These are phyloP conservation scores for Starmera caribaea DNA, from an alignment of 805 yeast species.

Conservation along the genomic window DNA sequence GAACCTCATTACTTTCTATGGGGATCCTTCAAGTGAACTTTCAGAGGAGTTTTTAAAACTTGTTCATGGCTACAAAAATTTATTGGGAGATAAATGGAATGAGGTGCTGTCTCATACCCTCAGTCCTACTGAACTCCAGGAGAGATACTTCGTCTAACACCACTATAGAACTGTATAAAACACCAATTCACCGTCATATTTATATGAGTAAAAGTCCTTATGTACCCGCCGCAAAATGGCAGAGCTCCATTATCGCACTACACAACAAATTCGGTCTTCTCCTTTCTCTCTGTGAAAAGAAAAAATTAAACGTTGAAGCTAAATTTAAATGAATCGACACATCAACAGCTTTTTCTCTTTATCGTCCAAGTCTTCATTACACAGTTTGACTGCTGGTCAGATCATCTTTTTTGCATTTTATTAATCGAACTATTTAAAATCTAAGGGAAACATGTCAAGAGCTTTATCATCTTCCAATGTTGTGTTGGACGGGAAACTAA, in stretches of 20 bases:
- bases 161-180: too few species aligned
- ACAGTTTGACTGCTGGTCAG: not conserved
- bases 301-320: too few species aligned
- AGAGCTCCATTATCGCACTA: too few species aligned
- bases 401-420: not conserved
- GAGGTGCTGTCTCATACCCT: conserved; percentile 11
- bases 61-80: conserved; percentile 32
- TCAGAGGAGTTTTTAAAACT: conserved; percentile 34
- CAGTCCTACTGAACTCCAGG: conserved; percentile 9
- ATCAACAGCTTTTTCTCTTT: too few species aligned
- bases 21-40: conserved; percentile 38
- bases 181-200: too few species aligned
- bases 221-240: too few species aligned
- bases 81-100: conserved; percentile 33
- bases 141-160: too few species aligned
- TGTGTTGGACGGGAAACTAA: conserved; percentile 33
- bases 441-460: conserved; percentile 39
- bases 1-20: conserved; percentile 48
- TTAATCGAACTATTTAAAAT: not conserved
- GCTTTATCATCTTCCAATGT: conserved; percentile 58
- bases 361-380: too few species aligned
- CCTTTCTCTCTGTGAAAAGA: too few species aligned
- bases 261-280: too few species aligned
- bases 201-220: too few species aligned
- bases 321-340: too few species aligned